Evolutionary conservation across 768 basidiomycete genomes (phyloP).

Genomic region (Neoboletus subvelutipes): DNA sequence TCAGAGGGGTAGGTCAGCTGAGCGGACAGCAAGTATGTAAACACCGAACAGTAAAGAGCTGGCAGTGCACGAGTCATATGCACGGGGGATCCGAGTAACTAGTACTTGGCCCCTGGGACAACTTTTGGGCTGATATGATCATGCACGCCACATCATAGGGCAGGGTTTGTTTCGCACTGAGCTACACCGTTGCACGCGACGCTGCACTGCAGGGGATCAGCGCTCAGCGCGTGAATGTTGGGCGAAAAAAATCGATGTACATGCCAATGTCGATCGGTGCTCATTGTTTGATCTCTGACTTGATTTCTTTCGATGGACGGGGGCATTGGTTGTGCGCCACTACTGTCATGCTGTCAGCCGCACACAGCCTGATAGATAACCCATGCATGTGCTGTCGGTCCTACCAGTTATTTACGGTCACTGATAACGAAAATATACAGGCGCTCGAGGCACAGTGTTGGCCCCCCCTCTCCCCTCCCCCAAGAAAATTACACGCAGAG

Average conservation of each 20-base stretch:
- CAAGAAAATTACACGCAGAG: background rate
- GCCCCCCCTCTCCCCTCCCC: background rate
- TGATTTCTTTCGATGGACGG: background rate
- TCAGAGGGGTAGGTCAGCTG: background rate
- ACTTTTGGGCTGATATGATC: background rate
- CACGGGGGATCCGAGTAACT: background rate
- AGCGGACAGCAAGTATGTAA: background rate
- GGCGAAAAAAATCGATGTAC: background rate
- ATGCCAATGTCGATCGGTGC: background rate
- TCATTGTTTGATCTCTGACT: background rate
- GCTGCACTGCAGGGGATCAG: background rate
- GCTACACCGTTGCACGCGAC: background rate
- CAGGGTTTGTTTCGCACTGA: background rate
- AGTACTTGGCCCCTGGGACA: background rate
- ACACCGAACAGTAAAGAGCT: background rate
- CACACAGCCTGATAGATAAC: background rate
- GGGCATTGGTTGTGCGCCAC: background rate
- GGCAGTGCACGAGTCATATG: background rate
- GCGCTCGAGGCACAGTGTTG: background rate
- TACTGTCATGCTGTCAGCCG: background rate
- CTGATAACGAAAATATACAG: background rate
- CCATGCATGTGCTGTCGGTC: background rate
- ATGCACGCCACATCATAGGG: background rate
- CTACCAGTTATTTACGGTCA: background rate
- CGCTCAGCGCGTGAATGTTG: background rate